Percentiles rank a stretch among this genome's conserved stretches.
These are phyloP conservation scores for Starmerella kuoi DNA, from an alignment of 805 yeast genomes.

Conservation along the genomic window DNA sequence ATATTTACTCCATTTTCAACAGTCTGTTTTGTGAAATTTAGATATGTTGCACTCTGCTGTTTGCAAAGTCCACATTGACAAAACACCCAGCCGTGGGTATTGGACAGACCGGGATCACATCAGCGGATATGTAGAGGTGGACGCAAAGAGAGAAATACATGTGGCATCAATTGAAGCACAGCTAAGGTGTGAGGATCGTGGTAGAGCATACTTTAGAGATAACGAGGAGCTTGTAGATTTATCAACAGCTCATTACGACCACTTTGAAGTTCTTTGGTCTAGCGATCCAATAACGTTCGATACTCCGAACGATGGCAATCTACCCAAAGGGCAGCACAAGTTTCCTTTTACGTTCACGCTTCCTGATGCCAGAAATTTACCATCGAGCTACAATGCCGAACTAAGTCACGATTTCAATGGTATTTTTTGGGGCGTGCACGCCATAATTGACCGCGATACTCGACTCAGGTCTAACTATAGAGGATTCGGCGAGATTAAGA, in stretches of 20 bases:
- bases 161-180: conserved; percentile 9
- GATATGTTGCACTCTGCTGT: conserved; percentile 11
- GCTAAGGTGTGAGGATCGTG: conserved; percentile 13
- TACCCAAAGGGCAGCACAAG: conserved; percentile 7
- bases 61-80: conserved; percentile 1
- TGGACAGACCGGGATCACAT: conserved; percentile 12
- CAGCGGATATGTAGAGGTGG: conserved; percentile 5
- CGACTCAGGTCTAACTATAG: conserved; percentile 7
- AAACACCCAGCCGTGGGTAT: conserved; percentile 2
- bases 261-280: conserved; percentile 2
- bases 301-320: not conserved
- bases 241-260: conserved; percentile 5
- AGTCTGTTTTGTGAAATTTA: too few relatives aligned
- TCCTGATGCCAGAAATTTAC: conserved; percentile 5
- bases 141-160: conserved; percentile 10
- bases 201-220: conserved; percentile 4
- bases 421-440: conserved; percentile 13
- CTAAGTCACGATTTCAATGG: conserved; percentile 10
- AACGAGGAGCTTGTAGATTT: conserved; percentile 8
- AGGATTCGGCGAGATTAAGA: conserved; percentile 1
- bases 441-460: conserved; percentile 8
- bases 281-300: conserved; percentile 1
- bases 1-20: too few relatives aligned
- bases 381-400: conserved; percentile 10
- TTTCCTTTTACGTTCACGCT: conserved; percentile 10